Evolutionary conservation across 306 rosid species (phyloP).

Genomic region (Castanea sativa): DNA sequence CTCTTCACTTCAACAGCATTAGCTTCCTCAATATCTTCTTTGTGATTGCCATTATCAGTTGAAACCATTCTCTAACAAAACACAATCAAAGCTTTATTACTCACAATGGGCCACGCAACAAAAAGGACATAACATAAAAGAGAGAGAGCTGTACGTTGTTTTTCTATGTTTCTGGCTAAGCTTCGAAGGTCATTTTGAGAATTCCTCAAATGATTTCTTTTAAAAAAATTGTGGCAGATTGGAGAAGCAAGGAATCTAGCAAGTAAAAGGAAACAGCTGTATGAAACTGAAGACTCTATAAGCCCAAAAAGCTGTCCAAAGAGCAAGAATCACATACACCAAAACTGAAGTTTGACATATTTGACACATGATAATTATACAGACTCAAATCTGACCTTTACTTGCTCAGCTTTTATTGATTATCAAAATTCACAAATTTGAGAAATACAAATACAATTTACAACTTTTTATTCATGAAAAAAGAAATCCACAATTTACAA

Average conservation of each 20-base stretch:
- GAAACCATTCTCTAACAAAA: slow-evolving; percentile 44
- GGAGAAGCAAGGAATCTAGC: slow-evolving; percentile 19
- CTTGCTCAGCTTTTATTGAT: background rate
- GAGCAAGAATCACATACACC: slow-evolving; percentile 6
- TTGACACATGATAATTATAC: background rate
- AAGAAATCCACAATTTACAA: background rate
- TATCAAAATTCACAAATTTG: background rate
- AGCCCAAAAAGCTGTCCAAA: background rate
- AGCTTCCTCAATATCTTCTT: slow-evolving; percentile 53
- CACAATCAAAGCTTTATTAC: slow-evolving; percentile 8
- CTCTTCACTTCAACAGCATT: slow-evolving; percentile 38
- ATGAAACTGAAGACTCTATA: background rate
- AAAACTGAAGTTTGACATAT: background rate
- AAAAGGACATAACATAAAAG: slow-evolving; percentile 10
- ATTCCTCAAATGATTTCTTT: background rate
- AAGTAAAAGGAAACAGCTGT: background rate
- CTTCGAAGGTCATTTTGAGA: slow-evolving; percentile 1
- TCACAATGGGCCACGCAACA: slow-evolving; percentile 19
- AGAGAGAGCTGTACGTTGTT: background rate
- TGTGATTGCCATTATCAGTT: slow-evolving; percentile 40
- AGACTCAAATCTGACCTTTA: background rate
- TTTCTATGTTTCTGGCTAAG: slow-evolving; percentile 5
- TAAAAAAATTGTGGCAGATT: slow-evolving; percentile 1
- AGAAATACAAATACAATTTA: too few species aligned
- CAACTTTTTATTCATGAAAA: too few species aligned